These are phyloP conservation scores for Neovahlkampfia damariscottae DNA, from an alignment of 78 protist genomes.

Conservation along the genomic window DNA sequence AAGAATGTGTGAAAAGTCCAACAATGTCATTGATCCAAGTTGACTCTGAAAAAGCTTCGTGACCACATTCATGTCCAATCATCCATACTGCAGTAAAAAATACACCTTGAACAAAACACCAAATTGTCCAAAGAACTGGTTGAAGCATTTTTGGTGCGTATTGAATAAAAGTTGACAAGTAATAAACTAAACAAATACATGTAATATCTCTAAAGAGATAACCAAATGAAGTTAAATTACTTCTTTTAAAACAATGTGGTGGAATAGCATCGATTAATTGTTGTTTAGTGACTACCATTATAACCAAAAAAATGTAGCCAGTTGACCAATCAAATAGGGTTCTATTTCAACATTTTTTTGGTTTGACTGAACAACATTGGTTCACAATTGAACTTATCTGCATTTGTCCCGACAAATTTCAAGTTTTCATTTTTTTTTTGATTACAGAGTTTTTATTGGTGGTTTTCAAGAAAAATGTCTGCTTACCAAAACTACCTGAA, in stretches of 20 bases:
- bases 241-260: background rate
- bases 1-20: constrained; percentile 55
- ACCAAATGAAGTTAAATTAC: background rate
- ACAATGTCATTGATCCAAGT: constrained; percentile 39
- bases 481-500: too few relatives aligned
- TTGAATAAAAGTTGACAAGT: background rate
- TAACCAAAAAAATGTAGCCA: too few relatives aligned
- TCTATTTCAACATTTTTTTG: too few relatives aligned
- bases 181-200: background rate
- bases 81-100: constrained; percentile 65
- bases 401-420: too few relatives aligned
- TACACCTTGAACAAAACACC: constrained; percentile 25
- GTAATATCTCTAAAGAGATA: constrained; percentile 5
- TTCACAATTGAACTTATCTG: too few relatives aligned
- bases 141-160: background rate
- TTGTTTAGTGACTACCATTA: background rate
- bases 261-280: background rate
- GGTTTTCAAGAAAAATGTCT: too few relatives aligned
- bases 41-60: constrained; percentile 46
- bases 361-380: too few relatives aligned
- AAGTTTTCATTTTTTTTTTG: too few relatives aligned
- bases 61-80: constrained; percentile 80
- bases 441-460: too few relatives aligned
- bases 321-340: too few relatives aligned
- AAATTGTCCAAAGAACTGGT: background rate